Evolutionary conservation across 129 eudicot genomes (phyloP).

Genomic region (Arctium minus): DNA sequence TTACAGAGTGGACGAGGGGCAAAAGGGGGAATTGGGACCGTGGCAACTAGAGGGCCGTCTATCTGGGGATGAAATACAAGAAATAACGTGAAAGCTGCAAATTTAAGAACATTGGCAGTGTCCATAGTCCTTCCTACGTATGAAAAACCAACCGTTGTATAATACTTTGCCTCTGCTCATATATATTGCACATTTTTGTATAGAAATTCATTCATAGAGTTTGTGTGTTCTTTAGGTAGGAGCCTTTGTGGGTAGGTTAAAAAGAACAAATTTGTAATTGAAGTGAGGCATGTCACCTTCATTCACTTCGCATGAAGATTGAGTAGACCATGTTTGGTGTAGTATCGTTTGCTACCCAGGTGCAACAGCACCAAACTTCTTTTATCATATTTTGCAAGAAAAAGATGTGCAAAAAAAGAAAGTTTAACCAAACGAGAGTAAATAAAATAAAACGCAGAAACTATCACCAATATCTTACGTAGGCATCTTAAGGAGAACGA

Average conservation of each 20-base stretch:
- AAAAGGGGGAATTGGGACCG: conserved; percentile 38
- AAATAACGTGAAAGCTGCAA: conserved; percentile 27
- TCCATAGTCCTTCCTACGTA: conserved; percentile 36
- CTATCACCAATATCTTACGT: not conserved
- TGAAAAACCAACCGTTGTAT: conserved; percentile 13
- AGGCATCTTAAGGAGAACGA: not conserved
- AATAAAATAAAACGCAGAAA: conserved; percentile 1
- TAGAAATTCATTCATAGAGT: conserved; percentile 35
- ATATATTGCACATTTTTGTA: conserved; percentile 24
- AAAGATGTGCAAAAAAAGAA: not conserved
- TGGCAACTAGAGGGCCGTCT: conserved; percentile 27
- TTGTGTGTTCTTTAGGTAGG: conserved; percentile 52
- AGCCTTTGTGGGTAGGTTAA: conserved; percentile 13
- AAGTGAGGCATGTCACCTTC: conserved; percentile 21
- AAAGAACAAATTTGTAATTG: conserved; percentile 10
- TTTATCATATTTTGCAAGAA: conserved; percentile 4
- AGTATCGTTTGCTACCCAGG: conserved; percentile 4
- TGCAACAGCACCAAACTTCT: conserved; percentile 14
- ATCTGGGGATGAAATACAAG: conserved; percentile 29
- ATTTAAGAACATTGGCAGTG: conserved; percentile 29
- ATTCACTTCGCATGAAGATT: conserved; percentile 40
- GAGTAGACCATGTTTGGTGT: conserved; percentile 7
- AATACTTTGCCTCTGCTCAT: conserved; percentile 25
- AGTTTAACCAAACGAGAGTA: not conserved
- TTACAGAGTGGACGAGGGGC: conserved; percentile 60